These are phyloP conservation scores for Aspergillus versicolor DNA, from an alignment of 2,329 filamentous ascomycete species.

Conservation along the genomic window DNA sequence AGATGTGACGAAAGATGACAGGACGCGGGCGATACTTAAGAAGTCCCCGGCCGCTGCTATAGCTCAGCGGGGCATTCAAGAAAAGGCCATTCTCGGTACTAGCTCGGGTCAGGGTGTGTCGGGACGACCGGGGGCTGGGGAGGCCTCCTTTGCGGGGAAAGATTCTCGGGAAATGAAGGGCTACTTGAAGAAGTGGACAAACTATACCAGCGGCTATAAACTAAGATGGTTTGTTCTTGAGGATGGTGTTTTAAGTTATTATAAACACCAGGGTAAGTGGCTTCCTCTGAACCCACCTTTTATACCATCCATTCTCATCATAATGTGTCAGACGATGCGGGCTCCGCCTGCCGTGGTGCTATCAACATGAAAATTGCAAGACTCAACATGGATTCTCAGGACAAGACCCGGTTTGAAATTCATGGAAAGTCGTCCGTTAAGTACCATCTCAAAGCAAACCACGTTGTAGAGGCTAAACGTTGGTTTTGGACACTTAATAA, in stretches of 20 bases:
- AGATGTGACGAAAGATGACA: conserved; percentile 93
- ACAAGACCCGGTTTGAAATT: conserved; percentile 97
- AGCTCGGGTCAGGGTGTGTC: conserved; percentile 60
- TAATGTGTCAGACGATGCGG: conserved; percentile 69
- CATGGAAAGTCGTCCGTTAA: conserved; percentile 98
- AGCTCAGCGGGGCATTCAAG: conserved; percentile 91
- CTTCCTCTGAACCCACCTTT: neutral
- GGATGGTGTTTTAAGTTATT: conserved; percentile 96
- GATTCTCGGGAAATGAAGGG: conserved; percentile 97
- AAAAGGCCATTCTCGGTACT: conserved; percentile 90
- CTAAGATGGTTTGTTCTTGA: conserved; percentile 96
- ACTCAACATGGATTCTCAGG: conserved; percentile 92
- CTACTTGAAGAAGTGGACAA: conserved; percentile 99
- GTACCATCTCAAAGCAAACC: conserved; percentile 96
- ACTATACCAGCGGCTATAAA: conserved; percentile 97
- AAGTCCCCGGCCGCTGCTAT: conserved; percentile 91
- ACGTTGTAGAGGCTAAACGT: conserved; percentile 94
- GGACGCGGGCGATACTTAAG: conserved; percentile 83
- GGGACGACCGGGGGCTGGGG: conserved; percentile 41
- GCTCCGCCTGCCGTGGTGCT: conserved; percentile 90
- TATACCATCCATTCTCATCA: conserved; percentile 18
- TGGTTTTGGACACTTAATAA: conserved; percentile 99
- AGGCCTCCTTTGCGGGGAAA: conserved; percentile 65
- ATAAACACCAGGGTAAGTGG: conserved; percentile 78
- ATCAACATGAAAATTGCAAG: conserved; percentile 98